Percentiles rank a stretch among this genome's conserved stretches.
Conservation (phyloP, 2,329 filamentous ascomycete genomes). For the Pseudopithomyces chartarum region DNA sequence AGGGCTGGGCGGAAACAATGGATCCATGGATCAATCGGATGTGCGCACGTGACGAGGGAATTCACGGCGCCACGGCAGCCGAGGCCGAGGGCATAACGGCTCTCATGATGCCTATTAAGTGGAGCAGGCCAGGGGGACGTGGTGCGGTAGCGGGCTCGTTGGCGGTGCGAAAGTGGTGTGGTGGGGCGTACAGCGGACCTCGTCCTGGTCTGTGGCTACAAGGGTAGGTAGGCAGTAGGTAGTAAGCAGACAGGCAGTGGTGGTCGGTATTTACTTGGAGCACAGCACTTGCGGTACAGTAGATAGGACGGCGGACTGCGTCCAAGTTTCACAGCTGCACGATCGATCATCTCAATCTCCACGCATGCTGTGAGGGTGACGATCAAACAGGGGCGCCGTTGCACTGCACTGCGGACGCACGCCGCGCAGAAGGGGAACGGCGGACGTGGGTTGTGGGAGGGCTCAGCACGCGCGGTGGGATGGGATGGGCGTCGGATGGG, state of each 20-base stretch:
- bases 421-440: too few relatives aligned
- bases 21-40: not conserved
- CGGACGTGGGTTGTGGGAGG: not conserved
- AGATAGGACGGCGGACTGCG: not conserved
- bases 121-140: not conserved
- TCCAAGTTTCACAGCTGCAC: not conserved
- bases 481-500: not conserved
- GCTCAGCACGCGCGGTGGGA: not conserved
- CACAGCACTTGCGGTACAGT: too few relatives aligned
- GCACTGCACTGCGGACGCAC: not conserved
- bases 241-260: too few relatives aligned
- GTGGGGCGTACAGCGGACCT: not conserved
- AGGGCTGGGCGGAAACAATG: not conserved
- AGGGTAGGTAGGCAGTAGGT: too few relatives aligned
- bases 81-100: not conserved
- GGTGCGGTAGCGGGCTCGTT: constrained; percentile 1
- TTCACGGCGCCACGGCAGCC: not conserved
- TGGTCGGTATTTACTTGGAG: too few relatives aligned
- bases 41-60: not conserved
- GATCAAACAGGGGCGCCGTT: constrained; percentile 19
- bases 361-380: constrained; percentile 2
- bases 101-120: constrained; percentile 2
- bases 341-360: not conserved
- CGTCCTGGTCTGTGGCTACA: too few relatives aligned
- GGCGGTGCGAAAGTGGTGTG: not conserved